Evolutionary conservation across 257 asterid genomes (phyloP), one percentile per base, ranked within the genome.

Genomic region (Henckelia pumila): DNA sequence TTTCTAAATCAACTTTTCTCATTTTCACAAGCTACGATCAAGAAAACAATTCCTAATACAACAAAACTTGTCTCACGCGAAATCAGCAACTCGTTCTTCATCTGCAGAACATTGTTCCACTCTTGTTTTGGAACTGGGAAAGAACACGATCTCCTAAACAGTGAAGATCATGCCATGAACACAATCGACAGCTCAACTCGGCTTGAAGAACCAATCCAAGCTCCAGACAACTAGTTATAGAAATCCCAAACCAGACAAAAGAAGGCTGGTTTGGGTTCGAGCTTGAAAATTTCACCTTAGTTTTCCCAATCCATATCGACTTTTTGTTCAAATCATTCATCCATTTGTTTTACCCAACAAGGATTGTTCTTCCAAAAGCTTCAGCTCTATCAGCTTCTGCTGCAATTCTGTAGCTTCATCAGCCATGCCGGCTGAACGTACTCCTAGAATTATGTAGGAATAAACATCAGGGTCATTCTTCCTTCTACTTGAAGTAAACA

Each of bases 361-460:
- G 9, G 32, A 68, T 59, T 84, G 65, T 32, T 70, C 78, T 56
- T 75, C 70, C 32, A 79, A 59, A 67, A 84, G 66, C 77, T 73
- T 79, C 73, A 76, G 84, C 61, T 80, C 86, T 5, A 61, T 68
- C 78, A 91, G 65, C 75, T 81, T 89, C 69, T 80, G 67, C n/a
- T 73, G 79, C 30, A 92, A 72, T 74, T 73, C 81, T 20, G 68
- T 53, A 74, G 96, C 95, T 76, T 80, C 95, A 32, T 82, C 82
- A 66, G 63, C 77, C 91, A 89, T 82, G 47, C 96, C 96, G 11
- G 92, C 78, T 25, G 88, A 76, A 58, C 82, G 84, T 59, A 87
- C 70, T 32, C 86, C 95, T 62, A 75, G 79, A 60, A 89, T 57
- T 55, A 89, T 74, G 63, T 67, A 59, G 67, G 86, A 76, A 80